A percentile compares a stretch with the other conserved stretches of the same genome.
Conservation (phyloP, 2,329 filamentous ascomycete species). For the Gnomoniopsis smithogilvyi region DNA sequence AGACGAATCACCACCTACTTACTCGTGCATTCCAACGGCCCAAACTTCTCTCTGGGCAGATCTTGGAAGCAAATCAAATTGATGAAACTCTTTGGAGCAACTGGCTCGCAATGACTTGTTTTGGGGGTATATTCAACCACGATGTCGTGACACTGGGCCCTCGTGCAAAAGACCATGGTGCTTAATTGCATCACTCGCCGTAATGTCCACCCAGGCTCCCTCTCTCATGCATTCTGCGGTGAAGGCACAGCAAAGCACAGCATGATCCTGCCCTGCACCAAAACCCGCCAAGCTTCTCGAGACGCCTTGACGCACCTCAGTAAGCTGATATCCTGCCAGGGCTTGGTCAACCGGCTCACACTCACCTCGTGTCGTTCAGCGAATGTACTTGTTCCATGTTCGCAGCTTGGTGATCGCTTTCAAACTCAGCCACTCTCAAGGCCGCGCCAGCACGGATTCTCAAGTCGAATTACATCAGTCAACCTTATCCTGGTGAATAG, state of each 20-base stretch:
- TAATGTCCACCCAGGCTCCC: neutral
- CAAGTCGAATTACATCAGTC: neutral
- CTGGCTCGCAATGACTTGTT: neutral
- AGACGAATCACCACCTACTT: slow-evolving; percentile 13
- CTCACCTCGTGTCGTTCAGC: neutral
- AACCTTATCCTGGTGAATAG: neutral
- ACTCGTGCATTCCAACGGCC: neutral
- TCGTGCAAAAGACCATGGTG: neutral
- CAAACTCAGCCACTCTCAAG: neutral
- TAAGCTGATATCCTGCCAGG: neutral
- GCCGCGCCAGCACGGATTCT: neutral
- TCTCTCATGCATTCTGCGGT: neutral
- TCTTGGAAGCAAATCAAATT: neutral
- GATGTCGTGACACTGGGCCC: neutral
- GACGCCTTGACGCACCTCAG: neutral
- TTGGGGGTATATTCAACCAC: neutral
- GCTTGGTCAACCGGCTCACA: neutral
- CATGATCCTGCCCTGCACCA: neutral
- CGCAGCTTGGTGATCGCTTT: neutral
- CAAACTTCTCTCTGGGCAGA: neutral
- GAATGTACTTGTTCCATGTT: neutral
- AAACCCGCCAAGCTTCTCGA: neutral
- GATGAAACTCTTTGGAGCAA: neutral
- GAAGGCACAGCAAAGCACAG: neutral
- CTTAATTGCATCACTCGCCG: neutral